Evolutionary conservation across 139 green algal species (phyloP), one percentile per base, ranked within the genome.

Genomic region (Tetraselmis chui): DNA sequence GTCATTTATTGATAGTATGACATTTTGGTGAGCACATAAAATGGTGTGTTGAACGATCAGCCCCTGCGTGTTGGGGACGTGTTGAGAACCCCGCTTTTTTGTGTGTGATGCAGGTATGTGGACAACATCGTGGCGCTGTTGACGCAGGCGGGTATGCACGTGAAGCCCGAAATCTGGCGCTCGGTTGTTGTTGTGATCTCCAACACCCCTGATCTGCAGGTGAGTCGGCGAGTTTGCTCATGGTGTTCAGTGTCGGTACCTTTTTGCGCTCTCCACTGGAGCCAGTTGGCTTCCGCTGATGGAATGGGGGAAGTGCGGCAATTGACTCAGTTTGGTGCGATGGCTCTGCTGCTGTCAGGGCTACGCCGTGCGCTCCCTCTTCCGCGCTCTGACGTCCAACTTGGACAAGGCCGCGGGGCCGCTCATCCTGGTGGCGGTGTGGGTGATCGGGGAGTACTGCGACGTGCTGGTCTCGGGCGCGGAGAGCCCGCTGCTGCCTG

Each of bases 381-480:
- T 85, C 67, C 27, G 77, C 22, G 79, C 81, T 2, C 31, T 89
- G 25, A 80, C 76, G 11, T 75, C 67, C 11, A 78, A 82, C 30
- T 23, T 81, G 74, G 85, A 79, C 30, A 24, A n/a, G 1, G 88
- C 87, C 0, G 83, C 87, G 78, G 59, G 77, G 23, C 83, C 85
- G 28, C 83, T 98, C 78, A 75, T 93, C 27, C 79, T 82, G 28
- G 88, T 91, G 23, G 87, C 87, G 32, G 76, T 90, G 23, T 99
- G 97, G 97, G 92, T 84, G 77, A 81, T 98, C 1, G 96, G 96
- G 76, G 96, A 95, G 89, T 99, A 94, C 89, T 95, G 95, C 0
- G 95, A 98, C 83, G 90, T 95, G 88, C 91, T 98, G 82, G 77
- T 95, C 59, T 59, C 86, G 5, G 83, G 85, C 32, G 31, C 75